Evolutionary conservation across 2,329 filamentous ascomycete species (phyloP), one percentile per base, ranked within the genome.

Genomic region (Penicillium digitatum): DNA sequence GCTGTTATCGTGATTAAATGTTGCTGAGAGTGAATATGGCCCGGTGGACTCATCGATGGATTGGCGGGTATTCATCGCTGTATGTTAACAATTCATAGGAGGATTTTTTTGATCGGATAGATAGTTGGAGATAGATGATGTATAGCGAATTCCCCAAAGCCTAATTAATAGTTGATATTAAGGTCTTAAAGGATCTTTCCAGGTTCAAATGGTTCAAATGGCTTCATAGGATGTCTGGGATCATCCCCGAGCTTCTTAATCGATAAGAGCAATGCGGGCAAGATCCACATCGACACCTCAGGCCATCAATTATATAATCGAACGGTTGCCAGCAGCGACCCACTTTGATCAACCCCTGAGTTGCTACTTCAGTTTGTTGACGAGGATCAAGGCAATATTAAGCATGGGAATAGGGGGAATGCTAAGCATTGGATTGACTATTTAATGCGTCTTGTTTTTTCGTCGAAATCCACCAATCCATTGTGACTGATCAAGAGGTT

Each of bases 1-100:
- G 64, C 85, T 92, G 62, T 84, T 84, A 71, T 94, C 89, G 66
- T 85, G 82, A 69, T 96, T 97, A 78, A 96, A 96, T 9, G 88
- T 85, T 43, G 87, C 85, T 14, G 90, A 95, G 35, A 96, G 82
- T 11, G 91, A 92, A 57, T 86, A 82, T 5, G 88, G 87, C 51
- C 86, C 84, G 40, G 81, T 82, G 18, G 89, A 85, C 48, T 85
- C 84, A 77, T 95, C 90, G 68, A 97, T 90, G 54, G 89, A 84
- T 49, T 88, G 88, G 56, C 93, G 83, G 40, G 91, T 95, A 72
- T 97, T 94, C 94, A 97, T 99, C 50, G 58, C 78, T 43, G 48
- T 29, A 29, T 49, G 52, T 37, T 35, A 38, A 47, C 35, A 35
- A 53, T 38, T 45, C 63, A 62, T 63, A 42, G 27, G 40, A 35